Evolutionary conservation across 345 rosid genomes (phyloP), one percentile per base, ranked within the genome.

Genomic region (Anastatica hierochuntica): DNA sequence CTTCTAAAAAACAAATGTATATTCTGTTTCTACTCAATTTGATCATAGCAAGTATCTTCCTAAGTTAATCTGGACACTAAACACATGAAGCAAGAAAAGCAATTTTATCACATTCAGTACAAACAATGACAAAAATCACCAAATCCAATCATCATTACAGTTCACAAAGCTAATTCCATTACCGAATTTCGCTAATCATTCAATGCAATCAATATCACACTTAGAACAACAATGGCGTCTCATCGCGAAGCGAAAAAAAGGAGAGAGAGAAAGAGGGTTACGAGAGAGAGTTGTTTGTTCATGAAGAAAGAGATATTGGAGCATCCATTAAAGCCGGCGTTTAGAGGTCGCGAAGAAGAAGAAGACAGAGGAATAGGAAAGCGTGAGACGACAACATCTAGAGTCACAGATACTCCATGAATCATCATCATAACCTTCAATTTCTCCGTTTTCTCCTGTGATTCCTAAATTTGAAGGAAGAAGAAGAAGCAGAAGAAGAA

Each of bases 271-370:
- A 18, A 4, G 35, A n/a, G n/a, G n/a, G n/a, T n/a, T 79, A 85
- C 95, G 75, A 70, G 94, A 74, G 61, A 15, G 61, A 59, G 6
- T n/a, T 69, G 42, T 27, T 75, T 79, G 73, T 81, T 83, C 56
- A 64, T 49, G 40, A 63, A 63, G 63, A 87, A 56, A 6, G 95
- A 75, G 38, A 75, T 43, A 18, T 48, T 37, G 9, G 71, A 38
- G 41, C 43, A 66, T 69, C 75, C 79, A 66, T 53, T 56, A 72
- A 74, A 77, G 62, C 58, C 47, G 17, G 29, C 33, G 23, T 5
- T 59, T 55, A 51, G 14, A 57, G 53, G 15, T 67, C 61, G 71
- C 14, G 37, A 19, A 26, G 46, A 43, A 27, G 54, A n/a, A n/a
- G n/a, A 37, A 34, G 63, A 46, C 2, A 21, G 38, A 16, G 65